Base-by-base conservation (phyloP, 2,329 filamentous ascomycete species). In the Hypomyces rosellus region DNA sequence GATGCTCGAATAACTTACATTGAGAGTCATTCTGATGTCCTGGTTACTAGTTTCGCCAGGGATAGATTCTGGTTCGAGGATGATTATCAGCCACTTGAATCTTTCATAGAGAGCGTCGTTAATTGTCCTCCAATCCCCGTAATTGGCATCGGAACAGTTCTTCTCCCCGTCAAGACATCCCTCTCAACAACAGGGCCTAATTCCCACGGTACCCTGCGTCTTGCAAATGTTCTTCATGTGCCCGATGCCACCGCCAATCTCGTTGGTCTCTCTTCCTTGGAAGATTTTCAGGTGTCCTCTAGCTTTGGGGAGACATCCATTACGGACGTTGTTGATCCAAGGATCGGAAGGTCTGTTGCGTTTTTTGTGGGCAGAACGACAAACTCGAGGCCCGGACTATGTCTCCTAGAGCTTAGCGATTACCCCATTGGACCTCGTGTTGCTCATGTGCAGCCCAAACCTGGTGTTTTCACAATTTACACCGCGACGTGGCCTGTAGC, bases 51-150 rank as follows among this genome's bases (percentile, higher is more conserved):
- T 41, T 39, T 48, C 5, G 50, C 54, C 33, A 57, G 54, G 7
- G 50, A 56, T 41, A 7, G 38, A 9, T 45, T 7, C 30, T 57
- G 54, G 54, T 57, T 57, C 15, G 40, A 41, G 12, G 34, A 52
- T 9, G 50, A 56, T 8, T 55, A 53, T 2, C 37, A 15, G 2
- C 33, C 34, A 25, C 14, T 56, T 12, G 38, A 51, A 9, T 45
- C 46, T 1, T 46, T 51, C 18, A 12, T 52, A 4, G 14, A 34
- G 2, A 25, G n/a, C 5, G 8, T 6, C 25, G 12, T 34, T 5
- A 14, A 11, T 7, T 20, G 41, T n/a, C 3, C 20, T 15, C 22
- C n/a, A 15, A 38, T 25, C 6, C 46, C 33, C 8, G 52, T 54
- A 9, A 18, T 49, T 33, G 52, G 49, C 2, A 45, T 54, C 5